These are phyloP conservation scores for Calonectria henricotiae DNA, from an alignment of 2,329 filamentous ascomycete genomes.

Conservation along the genomic window DNA sequence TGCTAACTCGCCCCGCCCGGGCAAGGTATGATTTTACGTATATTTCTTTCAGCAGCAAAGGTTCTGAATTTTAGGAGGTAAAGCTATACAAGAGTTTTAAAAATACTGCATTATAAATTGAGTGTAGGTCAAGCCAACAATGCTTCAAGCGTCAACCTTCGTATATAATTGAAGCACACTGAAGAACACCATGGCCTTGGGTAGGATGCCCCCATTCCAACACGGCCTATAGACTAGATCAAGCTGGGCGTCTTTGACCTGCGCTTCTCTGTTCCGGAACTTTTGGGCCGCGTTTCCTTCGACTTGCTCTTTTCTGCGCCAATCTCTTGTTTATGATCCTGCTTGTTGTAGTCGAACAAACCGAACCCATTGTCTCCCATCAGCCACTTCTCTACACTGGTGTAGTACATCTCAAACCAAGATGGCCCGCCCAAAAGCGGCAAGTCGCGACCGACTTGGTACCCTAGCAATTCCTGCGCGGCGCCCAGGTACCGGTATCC, in stretches of 20 bases:
- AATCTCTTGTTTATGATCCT: neutral
- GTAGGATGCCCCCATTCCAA: neutral
- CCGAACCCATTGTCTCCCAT: neutral
- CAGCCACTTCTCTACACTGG: slow-evolving; percentile 8
- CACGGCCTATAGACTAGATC: neutral
- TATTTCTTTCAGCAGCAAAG: too few relatives aligned
- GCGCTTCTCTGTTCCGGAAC: neutral
- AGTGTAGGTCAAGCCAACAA: too few relatives aligned
- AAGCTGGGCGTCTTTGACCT: neutral
- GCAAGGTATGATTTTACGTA: too few relatives aligned
- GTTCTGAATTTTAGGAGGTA: too few relatives aligned
- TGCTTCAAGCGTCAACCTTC: too few relatives aligned
- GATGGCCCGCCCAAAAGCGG: neutral
- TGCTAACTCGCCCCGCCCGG: too few relatives aligned
- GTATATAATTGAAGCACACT: neutral
- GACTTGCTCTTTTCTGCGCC: neutral
- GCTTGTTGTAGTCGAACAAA: neutral
- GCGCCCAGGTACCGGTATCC: slow-evolving; percentile 4
- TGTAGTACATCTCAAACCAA: slow-evolving; percentile 21
- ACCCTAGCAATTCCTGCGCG: neutral
- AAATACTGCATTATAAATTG: too few relatives aligned
- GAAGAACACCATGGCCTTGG: too few relatives aligned
- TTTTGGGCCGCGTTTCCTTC: neutral
- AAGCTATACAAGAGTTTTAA: too few relatives aligned
- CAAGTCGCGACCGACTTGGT: neutral